Base-by-base conservation (phyloP, 164 flowering plant genomes). In the Berberis thunbergii region DNA sequence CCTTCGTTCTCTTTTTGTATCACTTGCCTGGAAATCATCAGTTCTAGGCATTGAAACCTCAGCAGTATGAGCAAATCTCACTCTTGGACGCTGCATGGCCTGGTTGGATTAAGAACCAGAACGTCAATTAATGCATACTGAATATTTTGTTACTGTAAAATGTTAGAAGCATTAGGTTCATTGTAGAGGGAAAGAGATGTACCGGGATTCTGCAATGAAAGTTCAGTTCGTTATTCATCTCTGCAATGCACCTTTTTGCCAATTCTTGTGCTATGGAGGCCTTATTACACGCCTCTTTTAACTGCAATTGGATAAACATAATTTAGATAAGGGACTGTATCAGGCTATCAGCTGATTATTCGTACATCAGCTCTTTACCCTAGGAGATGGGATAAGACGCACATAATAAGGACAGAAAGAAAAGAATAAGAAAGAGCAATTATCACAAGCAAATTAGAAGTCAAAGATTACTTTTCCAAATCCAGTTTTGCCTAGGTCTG, bases 171-270 rank as follows among this genome's bases (percentile, higher is more conserved):
- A 42, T 26, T 26, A 26, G 26, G 26, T 26, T 26, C 13, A 4
- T 48, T 11, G 2, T 2, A 53, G 2, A 42, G 46, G 11, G 41
- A 4, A 45, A 45, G 1, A 48, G n/a, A 7, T 79, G 50, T 75
- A 81, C 88, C 2, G 72, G 61, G 68, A 75, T 69, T 75, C 79
- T 77, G 70, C 76, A 77, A 65, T 80, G 86, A 67, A 71, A 61
- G 46, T 66, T 54, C 45, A 82, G 80, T 67, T 82, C 83, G 40
- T 59, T 9, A 10, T 71, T 76, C 88, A 84, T 82, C 53, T 76
- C 67, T 49, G 48, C 7, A 8, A 84, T 73, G 45, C 79, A 79
- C 49, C 10, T 46, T 71, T 69, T 73, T 9, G 84, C 84, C 52
- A 69, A 12, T 62, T 76, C 73, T 67, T 78, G 86, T 49, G 75